Percentiles rank a stretch among this genome's conserved stretches.
Conservation (phyloP, 1,284 basidiomycete species). For the Malassezia furfur region DNA sequence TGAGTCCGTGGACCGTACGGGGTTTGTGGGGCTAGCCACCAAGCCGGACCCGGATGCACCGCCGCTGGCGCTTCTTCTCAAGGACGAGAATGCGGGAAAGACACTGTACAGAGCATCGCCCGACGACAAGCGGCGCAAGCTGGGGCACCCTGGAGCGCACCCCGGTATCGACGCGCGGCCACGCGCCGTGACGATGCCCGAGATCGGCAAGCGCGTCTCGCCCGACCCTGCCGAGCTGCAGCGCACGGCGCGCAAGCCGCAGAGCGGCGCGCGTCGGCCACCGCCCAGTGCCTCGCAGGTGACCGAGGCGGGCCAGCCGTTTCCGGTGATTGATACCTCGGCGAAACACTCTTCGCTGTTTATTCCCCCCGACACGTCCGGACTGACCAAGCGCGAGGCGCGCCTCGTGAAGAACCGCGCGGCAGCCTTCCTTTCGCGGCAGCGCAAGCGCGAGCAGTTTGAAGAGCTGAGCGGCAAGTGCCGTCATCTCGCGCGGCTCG, state of each 20-base stretch:
- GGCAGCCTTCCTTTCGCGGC: slow-evolving; percentile 76
- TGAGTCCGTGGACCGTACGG: not conserved
- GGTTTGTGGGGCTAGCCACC: not conserved
- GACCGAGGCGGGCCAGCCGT: slow-evolving; percentile 43
- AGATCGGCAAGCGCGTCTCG: no score
- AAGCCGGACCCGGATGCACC: not conserved
- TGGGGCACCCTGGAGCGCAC: not conserved
- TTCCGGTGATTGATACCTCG: slow-evolving; percentile 47
- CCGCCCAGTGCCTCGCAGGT: slow-evolving; percentile 42
- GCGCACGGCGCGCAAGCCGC: not conserved
- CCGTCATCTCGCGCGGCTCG: slow-evolving; percentile 36
- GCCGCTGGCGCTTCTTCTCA: not conserved
- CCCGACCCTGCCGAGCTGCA: not conserved
- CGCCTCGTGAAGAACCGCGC: slow-evolving; percentile 82
- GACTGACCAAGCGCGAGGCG: slow-evolving; percentile 77
- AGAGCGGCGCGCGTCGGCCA: slow-evolving; percentile 20
- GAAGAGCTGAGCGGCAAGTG: slow-evolving; percentile 75
- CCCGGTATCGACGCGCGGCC: not conserved
- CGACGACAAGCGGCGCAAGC: slow-evolving; percentile 5
- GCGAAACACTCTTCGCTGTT: slow-evolving; percentile 52
- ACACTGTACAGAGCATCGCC: not conserved
- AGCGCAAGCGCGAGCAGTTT: slow-evolving; percentile 82
- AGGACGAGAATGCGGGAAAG: not conserved
- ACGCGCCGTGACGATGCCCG: not conserved
- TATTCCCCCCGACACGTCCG: slow-evolving; percentile 73